Conservation (phyloP, 2,329 filamentous ascomycete genomes). For the Seiridium cupressi region DNA sequence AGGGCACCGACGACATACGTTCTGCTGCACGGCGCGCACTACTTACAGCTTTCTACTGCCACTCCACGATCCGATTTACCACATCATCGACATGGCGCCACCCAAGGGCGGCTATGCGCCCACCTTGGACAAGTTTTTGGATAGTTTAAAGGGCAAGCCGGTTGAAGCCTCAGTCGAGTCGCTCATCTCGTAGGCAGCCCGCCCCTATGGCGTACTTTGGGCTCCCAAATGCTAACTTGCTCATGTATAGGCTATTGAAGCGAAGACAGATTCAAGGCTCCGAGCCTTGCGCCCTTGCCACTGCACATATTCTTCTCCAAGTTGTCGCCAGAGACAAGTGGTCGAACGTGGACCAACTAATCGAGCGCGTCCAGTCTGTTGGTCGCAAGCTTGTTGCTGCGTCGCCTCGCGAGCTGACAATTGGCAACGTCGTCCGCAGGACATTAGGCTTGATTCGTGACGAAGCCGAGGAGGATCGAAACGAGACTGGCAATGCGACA, state of each 20-base stretch:
- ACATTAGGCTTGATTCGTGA: conserved; percentile 89
- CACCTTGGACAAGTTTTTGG: conserved; percentile 74
- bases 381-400: conserved; percentile 77
- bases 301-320: conserved; percentile 81
- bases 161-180: conserved; percentile 82
- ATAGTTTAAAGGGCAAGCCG: conserved; percentile 70
- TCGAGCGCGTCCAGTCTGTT: conserved; percentile 76
- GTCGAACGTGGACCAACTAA: conserved; percentile 72
- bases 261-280: conserved; percentile 86
- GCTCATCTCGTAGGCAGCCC: conserved; percentile 70
- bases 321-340: conserved; percentile 82
- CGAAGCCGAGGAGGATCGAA: conserved; percentile 79
- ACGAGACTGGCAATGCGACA: conserved; percentile 56
- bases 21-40: no score
- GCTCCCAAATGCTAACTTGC: conserved; percentile 3
- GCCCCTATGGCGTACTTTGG: background rate
- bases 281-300: conserved; percentile 86
- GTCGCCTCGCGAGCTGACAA: conserved; percentile 85
- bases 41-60: background rate
- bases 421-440: conserved; percentile 90
- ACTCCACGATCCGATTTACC: background rate
- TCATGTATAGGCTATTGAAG: conserved; percentile 73
- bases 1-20: no score
- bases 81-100: conserved; percentile 49
- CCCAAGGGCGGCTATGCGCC: conserved; percentile 62